Percentiles rank a stretch among this genome's conserved stretches.
Evolutionary conservation across 2,329 filamentous ascomycete species (phyloP).

Genomic region (Sporothrix inflata): DNA sequence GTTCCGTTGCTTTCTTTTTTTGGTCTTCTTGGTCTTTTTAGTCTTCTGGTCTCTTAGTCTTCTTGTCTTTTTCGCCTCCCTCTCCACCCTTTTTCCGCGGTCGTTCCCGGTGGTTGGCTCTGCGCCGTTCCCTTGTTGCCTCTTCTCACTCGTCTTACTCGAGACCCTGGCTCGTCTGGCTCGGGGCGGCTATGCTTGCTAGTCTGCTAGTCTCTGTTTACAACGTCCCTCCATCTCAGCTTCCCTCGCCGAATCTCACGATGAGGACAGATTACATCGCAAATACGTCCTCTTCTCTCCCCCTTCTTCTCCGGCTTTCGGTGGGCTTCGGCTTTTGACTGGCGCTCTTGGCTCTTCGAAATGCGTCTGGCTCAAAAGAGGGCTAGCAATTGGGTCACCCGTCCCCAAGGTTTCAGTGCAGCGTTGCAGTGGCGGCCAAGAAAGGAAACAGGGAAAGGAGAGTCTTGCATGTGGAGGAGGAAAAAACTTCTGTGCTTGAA

Average conservation of each 20-base stretch:
- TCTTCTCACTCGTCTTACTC: neutral
- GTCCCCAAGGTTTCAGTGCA: conserved; percentile 23
- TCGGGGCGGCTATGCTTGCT: neutral
- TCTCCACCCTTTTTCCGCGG: neutral
- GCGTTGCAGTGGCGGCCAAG: conserved; percentile 20
- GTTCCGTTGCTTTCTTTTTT: neutral
- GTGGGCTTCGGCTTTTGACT: neutral
- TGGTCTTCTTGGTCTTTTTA: neutral
- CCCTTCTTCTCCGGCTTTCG: neutral
- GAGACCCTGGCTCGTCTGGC: neutral
- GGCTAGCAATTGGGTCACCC: conserved; percentile 12
- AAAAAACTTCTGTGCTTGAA: neutral
- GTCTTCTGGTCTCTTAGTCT: neutral
- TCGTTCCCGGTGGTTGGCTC: conserved; percentile 19
- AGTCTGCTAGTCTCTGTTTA: neutral
- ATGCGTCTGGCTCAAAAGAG: neutral
- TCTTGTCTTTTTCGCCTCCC: neutral
- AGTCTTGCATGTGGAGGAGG: neutral
- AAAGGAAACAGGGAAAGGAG: conserved; percentile 1
- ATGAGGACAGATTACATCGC: conserved; percentile 6
- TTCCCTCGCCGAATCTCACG: conserved; percentile 5
- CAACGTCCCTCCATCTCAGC: neutral
- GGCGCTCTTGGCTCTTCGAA: neutral
- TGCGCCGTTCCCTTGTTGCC: neutral
- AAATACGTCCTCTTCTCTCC: neutral